Evolutionary conservation across 177 flowering plant species (phyloP).

Genomic region (Vitis hybrid): DNA sequence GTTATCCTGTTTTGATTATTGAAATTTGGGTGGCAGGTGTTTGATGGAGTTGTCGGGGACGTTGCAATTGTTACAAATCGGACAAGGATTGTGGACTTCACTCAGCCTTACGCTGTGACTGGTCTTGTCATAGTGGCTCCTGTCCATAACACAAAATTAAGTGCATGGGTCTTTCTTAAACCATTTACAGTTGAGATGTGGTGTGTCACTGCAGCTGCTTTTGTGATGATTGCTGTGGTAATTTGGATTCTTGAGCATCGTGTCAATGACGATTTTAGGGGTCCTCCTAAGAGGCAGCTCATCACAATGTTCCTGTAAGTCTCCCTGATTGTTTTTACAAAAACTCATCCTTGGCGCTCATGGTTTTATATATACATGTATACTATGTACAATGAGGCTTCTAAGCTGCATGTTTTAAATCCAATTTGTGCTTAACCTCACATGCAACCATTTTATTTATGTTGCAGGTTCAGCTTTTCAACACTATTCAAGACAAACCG

Average conservation of each 20-base stretch:
- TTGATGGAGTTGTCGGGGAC: constrained; percentile 85
- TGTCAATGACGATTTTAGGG: constrained; percentile 70
- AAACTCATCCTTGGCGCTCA: background rate
- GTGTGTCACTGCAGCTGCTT: constrained; percentile 58
- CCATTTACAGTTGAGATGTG: constrained; percentile 82
- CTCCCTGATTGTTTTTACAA: background rate
- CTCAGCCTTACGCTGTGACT: constrained; percentile 69
- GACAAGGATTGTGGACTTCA: constrained; percentile 68
- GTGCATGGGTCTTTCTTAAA: constrained; percentile 78
- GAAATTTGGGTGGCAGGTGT: constrained; percentile 33
- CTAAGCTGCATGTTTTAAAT: background rate
- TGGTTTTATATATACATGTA: background rate
- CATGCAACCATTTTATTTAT: constrained; percentile 10
- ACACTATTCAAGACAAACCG: constrained; percentile 69
- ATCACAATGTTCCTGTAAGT: constrained; percentile 65
- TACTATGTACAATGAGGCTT: background rate
- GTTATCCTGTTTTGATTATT: background rate
- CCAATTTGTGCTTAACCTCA: constrained; percentile 1
- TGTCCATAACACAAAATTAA: constrained; percentile 32
- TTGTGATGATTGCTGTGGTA: constrained; percentile 63
- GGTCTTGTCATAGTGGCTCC: constrained; percentile 80
- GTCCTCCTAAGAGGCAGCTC: constrained; percentile 67
- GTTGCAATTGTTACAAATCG: constrained; percentile 69
- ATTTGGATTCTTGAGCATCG: constrained; percentile 89
- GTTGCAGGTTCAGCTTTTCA: constrained; percentile 83